These are phyloP conservation scores for Lizanozyma gosingica DNA, from an alignment of 1,139 yeast genomes.

Conservation along the genomic window DNA sequence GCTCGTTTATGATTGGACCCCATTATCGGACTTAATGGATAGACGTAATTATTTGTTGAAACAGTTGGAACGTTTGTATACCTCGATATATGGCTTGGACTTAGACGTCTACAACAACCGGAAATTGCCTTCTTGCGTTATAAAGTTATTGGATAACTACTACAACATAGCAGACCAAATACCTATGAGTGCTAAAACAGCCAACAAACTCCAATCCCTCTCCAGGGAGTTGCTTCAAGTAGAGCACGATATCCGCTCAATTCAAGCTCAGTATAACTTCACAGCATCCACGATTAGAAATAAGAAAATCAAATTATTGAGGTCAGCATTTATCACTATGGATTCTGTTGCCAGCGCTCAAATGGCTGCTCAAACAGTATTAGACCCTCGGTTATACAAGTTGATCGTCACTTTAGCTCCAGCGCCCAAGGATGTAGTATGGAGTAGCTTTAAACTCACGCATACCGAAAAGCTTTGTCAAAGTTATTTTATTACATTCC, in stretches of 20 bases:
- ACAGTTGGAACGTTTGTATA: conserved; percentile 23
- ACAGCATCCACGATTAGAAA: not conserved
- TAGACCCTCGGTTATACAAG: conserved; percentile 71
- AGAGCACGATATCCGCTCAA: not conserved
- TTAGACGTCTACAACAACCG: conserved; percentile 22
- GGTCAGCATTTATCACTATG: conserved; percentile 71
- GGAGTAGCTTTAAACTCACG: conserved; percentile 66
- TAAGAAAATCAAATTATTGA: not conserved
- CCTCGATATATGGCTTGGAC: conserved; percentile 22
- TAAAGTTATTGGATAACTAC: not conserved
- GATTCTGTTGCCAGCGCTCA: conserved; percentile 81
- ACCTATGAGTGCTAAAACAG: not conserved
- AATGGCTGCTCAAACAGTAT: conserved; percentile 80
- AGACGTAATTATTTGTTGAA: not conserved
- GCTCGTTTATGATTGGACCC: conserved; percentile 48
- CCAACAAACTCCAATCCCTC: not conserved
- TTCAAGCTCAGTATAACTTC: not conserved
- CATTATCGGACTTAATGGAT: conserved; percentile 33
- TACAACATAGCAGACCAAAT: not conserved
- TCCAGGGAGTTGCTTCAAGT: not conserved
- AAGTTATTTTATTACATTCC: conserved; percentile 51
- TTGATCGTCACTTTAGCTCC: conserved; percentile 73
- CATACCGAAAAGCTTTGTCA: conserved; percentile 47
- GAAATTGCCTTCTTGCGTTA: not conserved
- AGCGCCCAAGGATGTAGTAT: conserved; percentile 77